phyloP scores from a whole-genome alignment of 2,329 filamentous ascomycete genomes.

The Paramyrothecium sp. region DNA sequence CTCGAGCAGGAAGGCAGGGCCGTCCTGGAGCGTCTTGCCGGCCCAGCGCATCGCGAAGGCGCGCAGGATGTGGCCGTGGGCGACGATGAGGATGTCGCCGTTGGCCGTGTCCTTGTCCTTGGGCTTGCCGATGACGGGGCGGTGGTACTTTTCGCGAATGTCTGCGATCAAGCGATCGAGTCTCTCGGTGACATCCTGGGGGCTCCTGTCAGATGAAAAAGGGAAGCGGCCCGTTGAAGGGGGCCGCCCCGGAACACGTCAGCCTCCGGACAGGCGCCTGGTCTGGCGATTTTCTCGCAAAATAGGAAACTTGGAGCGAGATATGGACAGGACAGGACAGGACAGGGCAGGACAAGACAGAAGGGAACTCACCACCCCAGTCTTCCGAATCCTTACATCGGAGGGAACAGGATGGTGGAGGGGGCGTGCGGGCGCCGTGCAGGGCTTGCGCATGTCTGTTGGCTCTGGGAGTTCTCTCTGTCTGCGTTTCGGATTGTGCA shows the following conservation, averaged over 20 bases:
- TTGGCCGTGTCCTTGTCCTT: constrained; percentile 33
- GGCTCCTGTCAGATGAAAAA: constrained; percentile 47
- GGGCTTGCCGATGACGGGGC: constrained; percentile 56
- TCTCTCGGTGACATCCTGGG: constrained; percentile 68
- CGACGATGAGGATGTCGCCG: constrained; percentile 62
- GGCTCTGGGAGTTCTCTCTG: too few species aligned
- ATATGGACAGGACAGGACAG: too few species aligned
- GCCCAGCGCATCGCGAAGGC: constrained; percentile 89
- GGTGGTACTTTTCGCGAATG: constrained; percentile 67
- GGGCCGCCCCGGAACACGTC: constrained; percentile 6
- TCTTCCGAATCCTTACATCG: neutral
- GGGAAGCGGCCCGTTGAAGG: neutral
- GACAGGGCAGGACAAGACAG: too few species aligned
- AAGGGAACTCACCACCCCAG: too few species aligned
- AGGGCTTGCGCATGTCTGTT: too few species aligned
- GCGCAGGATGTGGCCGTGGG: constrained; percentile 85
- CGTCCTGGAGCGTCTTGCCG: constrained; percentile 69
- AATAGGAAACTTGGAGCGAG: too few species aligned
- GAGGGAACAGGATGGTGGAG: neutral
- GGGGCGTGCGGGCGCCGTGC: neutral
- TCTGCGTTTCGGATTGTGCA: too few species aligned
- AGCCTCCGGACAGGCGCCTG: too few species aligned
- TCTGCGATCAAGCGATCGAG: constrained; percentile 75
- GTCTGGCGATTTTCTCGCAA: too few species aligned
- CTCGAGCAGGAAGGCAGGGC: constrained; percentile 80